Evolutionary conservation across 2,329 filamentous ascomycete species (phyloP), one percentile per base, ranked within the genome.

Genomic region (Chrysosporium keratinophilum): DNA sequence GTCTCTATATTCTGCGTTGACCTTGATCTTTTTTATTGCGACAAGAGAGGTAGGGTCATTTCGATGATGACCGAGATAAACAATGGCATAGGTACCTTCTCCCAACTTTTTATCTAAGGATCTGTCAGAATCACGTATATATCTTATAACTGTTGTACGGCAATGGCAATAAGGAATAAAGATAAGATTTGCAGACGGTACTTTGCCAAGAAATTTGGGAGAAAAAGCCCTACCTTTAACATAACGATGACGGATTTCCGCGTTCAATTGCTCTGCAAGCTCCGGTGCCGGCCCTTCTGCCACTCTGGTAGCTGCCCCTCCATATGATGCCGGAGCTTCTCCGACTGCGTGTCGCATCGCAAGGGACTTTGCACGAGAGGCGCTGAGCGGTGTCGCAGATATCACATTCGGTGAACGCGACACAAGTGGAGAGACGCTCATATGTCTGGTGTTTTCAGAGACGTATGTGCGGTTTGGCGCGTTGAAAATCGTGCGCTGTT

Each of bases 51-150:
- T 77, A 5, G 88, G 85, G 62, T 93, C 82, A 56, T 73, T 67
- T 58, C 83, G 81, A 44, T 93, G 78, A 70, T 91, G 86, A 50
- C 90, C 93, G 51, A 90, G 82, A 75, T 89, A 96, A 64, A 98
- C 93, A 64, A 94, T 84, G 67, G 93, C 93, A 69, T 98, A 98
- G 59, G 93, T 97, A 74, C 93, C 93, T 71, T 95, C 88, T 69
- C 93, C 93, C 56, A 98, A 81, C 67, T 93, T 93, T 68, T 87
- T 89, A 65, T 88, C 87, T 88, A 60, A 39, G 11, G 51, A 28
- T 31, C 12, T 43, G 51, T 57, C 54, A 59, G 53, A 45, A 40
- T 28, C 23, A 28, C 7, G 23, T 28, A 28, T 7, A 28, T 7
- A 28, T n/a, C n/a, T n/a, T n/a, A n/a, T n/a, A n/a, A n/a, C n/a